These are phyloP conservation scores for Neurospora sp. DNA, from an alignment of 495 filamentous ascomycete genomes.

Conservation along the genomic window DNA sequence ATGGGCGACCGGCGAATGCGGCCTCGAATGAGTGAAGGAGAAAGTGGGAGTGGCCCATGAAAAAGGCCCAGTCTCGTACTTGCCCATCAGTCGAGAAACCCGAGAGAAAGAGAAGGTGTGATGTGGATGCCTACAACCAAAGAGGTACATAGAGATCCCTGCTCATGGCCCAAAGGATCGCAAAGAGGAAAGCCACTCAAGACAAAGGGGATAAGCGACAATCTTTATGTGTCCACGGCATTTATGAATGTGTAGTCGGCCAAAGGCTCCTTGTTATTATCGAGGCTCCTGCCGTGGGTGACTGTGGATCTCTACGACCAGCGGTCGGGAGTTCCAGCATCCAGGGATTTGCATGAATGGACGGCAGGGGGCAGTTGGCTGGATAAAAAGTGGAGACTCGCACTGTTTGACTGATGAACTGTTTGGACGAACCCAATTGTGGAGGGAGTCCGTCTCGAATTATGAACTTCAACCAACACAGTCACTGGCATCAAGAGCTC, in stretches of 20 bases:
- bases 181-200: neutral
- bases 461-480: neutral
- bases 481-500: neutral
- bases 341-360: neutral
- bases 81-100: neutral
- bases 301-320: neutral
- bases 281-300: neutral
- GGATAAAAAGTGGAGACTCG: neutral
- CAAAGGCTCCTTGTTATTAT: neutral
- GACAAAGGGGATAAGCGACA: neutral
- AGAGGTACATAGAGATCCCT: neutral
- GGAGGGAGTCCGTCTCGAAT: no score
- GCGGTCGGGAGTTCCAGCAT: neutral
- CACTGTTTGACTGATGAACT: neutral
- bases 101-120: neutral
- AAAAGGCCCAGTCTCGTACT: neutral
- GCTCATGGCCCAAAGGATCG: neutral
- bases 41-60: neutral
- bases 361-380: neutral
- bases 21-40: neutral
- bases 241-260: neutral
- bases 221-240: neutral
- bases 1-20: neutral
- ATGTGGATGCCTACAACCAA: neutral
- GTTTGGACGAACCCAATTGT: neutral